Base-by-base conservation (phyloP, 2,329 filamentous ascomycete genomes). In the Tolypocladium guangdongense region DNA sequence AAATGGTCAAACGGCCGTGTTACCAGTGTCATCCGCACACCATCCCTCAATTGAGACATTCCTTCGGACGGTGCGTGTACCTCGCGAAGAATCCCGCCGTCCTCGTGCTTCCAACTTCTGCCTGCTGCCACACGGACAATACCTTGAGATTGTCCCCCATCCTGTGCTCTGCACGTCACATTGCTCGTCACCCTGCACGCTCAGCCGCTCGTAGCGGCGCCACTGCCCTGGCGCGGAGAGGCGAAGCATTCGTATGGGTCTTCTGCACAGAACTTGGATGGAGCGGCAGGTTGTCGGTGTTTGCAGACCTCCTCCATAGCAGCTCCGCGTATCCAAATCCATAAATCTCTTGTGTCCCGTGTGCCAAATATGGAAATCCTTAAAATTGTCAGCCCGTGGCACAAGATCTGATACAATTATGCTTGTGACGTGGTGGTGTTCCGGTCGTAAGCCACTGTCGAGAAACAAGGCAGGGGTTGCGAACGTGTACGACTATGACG, bases 391-490 rank as follows among this genome's bases (percentile, higher is more conserved):
- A 20, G 43, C 43, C 18, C 43, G 14, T 35, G 8, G 43, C 27
- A 46, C 27, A n/a, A n/a, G 43, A 24, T 33, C 43, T 14, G 27
- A 32, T 32, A 33, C 27, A 45, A 20, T 35, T 20, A 36, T 51
- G 51, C 35, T 48, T 37, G 50, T 48, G 51, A 36, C 41, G 35
- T 30, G 27, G 18, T 16, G 30, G 20, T 30, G 39, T 51, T 32
- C 20, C 43, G 11, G 18, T n/a, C 24, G 38, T 22, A 43, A 41
- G 43, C 43, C 43, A 47, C 43, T 27, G 7, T 20, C 33, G 20
- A 53, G 35, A 53, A 53, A 27, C 47, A 53, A 36, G 46, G 46
- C 52, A 53, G 38, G 37, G 38, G n/a, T n/a, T n/a, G n/a, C n/a
- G n/a, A n/a, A n/a, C n/a, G n/a, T n/a, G n/a, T n/a, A n/a, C n/a